phyloP scores from a whole-genome alignment of 2,329 filamentous ascomycete species.

The Cytospora paraplurivora region DNA sequence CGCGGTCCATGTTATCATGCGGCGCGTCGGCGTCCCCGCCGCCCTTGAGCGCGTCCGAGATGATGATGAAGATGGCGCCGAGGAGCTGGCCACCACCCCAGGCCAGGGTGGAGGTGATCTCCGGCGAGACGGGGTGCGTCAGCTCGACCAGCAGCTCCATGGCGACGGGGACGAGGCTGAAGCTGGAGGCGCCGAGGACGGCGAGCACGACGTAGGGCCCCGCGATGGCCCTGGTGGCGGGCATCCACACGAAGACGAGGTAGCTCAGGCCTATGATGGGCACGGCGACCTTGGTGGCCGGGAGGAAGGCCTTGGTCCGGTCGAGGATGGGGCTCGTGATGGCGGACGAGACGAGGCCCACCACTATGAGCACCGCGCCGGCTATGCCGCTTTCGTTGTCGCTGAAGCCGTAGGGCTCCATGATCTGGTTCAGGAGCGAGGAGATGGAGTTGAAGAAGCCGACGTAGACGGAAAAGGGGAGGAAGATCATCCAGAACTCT shows the following conservation, averaged over 20 bases:
- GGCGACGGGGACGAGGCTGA: conserved; percentile 78
- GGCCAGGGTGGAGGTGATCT: conserved; percentile 78
- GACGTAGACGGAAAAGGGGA: conserved; percentile 84
- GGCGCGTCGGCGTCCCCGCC: conserved; percentile 54
- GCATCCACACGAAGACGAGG: conserved; percentile 80
- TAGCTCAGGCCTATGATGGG: conserved; percentile 75
- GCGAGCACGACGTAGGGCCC: conserved; percentile 77
- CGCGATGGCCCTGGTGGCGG: conserved; percentile 58
- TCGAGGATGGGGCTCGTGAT: conserved; percentile 82
- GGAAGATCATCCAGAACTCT: conserved; percentile 77
- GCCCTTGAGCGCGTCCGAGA: conserved; percentile 74
- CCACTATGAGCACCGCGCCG: conserved; percentile 85
- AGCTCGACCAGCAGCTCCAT: conserved; percentile 88
- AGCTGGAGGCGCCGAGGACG: conserved; percentile 76
- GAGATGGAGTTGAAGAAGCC: conserved; percentile 93
- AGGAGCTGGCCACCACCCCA: conserved; percentile 87
- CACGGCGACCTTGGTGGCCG: conserved; percentile 71
- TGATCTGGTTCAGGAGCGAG: conserved; percentile 85
- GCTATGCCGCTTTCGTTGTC: conserved; percentile 87
- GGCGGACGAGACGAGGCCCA: conserved; percentile 78
- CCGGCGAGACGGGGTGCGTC: conserved; percentile 82
- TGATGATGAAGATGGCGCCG: conserved; percentile 81
- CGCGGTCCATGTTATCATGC: conserved; percentile 71
- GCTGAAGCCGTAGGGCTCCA: conserved; percentile 80
- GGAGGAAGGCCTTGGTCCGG: conserved; percentile 76